A percentile compares a stretch with the other conserved stretches of the same genome.
Conservation (phyloP, 352 stramenopile species). For the Aphanomyces stellatus region DNA sequence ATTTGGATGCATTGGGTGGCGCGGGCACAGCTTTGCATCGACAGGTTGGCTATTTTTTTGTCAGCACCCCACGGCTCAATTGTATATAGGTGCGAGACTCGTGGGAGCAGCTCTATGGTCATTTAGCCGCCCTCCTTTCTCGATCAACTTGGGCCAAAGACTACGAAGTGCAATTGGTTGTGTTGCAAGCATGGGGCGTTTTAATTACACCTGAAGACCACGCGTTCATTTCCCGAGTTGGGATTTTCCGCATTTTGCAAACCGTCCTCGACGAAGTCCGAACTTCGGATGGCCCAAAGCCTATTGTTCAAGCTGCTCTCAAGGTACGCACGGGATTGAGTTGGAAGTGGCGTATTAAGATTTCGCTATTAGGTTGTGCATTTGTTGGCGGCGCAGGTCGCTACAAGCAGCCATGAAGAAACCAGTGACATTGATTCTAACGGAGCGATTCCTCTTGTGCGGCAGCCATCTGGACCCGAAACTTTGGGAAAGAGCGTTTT, state of each 20-base stretch:
- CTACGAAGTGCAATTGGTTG: slow-evolving; percentile 67
- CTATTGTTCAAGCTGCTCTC: slow-evolving; percentile 76
- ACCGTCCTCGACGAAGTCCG: slow-evolving; percentile 83
- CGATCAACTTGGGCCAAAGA: slow-evolving; percentile 79
- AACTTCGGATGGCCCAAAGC: slow-evolving; percentile 31
- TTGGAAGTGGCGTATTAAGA: too few species aligned
- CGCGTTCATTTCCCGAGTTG: slow-evolving; percentile 81
- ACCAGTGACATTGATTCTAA: slow-evolving; percentile 24
- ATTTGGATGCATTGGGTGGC: slow-evolving; percentile 62
- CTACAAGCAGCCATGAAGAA: slow-evolving; percentile 41
- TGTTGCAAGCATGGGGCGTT: slow-evolving; percentile 78
- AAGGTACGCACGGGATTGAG: too few species aligned
- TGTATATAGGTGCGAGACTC: slow-evolving; percentile 64
- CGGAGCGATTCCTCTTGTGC: slow-evolving; percentile 64
- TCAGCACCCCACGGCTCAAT: too few species aligned
- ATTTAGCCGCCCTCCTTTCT: slow-evolving; percentile 65
- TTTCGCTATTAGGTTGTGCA: slow-evolving; percentile 78
- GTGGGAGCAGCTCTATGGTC: slow-evolving; percentile 80
- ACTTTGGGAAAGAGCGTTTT: slow-evolving; percentile 87
- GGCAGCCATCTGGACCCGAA: slow-evolving; percentile 78
- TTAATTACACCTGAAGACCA: slow-evolving; percentile 85
- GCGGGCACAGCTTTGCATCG: slow-evolving; percentile 71
- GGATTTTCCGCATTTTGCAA: slow-evolving; percentile 84
- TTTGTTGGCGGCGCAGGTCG: slow-evolving; percentile 80
- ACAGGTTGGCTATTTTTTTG: too few species aligned